These are phyloP conservation scores for Hysterangium stoloniferum DNA, from an alignment of 768 basidiomycete species.

Conservation along the genomic window DNA sequence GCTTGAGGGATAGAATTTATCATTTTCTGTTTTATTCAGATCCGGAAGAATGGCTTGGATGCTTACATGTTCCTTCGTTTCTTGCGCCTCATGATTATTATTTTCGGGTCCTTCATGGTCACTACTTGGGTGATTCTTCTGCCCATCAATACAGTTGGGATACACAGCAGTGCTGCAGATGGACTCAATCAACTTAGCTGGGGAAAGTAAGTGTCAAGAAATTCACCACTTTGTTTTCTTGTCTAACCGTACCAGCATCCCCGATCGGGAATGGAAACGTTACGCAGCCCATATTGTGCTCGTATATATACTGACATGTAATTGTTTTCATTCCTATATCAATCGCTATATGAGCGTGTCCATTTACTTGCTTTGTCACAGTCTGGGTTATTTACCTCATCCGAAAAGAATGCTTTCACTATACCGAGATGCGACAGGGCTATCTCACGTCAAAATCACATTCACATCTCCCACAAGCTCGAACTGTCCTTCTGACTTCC, in stretches of 20 bases:
- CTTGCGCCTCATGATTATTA: conserved; percentile 55
- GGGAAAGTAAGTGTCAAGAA: conserved; percentile 38
- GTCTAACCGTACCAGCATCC: conserved; percentile 24
- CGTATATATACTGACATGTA: conserved; percentile 43
- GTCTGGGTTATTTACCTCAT: conserved; percentile 58
- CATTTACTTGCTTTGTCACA: conserved; percentile 18
- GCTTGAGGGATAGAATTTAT: background rate
- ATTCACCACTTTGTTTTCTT: too few species aligned
- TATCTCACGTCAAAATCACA: conserved; percentile 55
- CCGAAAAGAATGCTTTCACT: conserved; percentile 48
- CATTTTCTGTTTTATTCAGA: conserved; percentile 24
- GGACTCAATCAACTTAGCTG: conserved; percentile 42
- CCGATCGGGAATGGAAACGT: conserved; percentile 29
- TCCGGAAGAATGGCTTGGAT: conserved; percentile 56
- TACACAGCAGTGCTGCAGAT: conserved; percentile 23
- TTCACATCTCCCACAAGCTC: conserved; percentile 52
- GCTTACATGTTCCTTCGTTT: conserved; percentile 47
- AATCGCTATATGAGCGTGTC: background rate
- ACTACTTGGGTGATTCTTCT: conserved; percentile 57
- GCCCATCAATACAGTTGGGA: conserved; percentile 45
- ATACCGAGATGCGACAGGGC: conserved; percentile 46
- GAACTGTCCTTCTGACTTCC: conserved; percentile 60
- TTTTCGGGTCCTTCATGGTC: conserved; percentile 55
- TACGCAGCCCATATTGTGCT: conserved; percentile 53
- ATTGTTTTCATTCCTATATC: conserved; percentile 20